Base-by-base conservation (phyloP, 179 eudicot genomes). In the Actinidia polygama region DNA sequence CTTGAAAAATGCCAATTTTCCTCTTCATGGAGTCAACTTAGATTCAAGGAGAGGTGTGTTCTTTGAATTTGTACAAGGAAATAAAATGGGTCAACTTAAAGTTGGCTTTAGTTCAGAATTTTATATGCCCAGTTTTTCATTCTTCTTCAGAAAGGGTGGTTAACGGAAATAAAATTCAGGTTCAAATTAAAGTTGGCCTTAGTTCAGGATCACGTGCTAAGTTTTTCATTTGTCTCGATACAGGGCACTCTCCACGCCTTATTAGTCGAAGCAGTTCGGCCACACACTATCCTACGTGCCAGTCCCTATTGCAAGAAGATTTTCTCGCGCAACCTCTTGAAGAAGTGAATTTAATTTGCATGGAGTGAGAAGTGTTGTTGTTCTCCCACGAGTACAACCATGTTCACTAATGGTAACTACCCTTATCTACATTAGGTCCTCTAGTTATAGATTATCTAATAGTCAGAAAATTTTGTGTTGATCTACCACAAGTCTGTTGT, bases 231-330 rank as follows among this genome's bases (percentile, higher is more conserved):
- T 63, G 9, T 50, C 46, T 66, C 14, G 44, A 55, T 77, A 47
- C 89, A 91, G 95, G 93, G 94, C 18, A 18, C 79, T 58, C 53
- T 88, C 15, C 86, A 90, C 16, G 90, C 81, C 8, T 79, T 85
- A 14, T 64, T 93, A 55, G 91, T 86, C 0, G 59, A 87, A 78
- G 95, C 92, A 5, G 83, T 92, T 24, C 84, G 89, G 72, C 91
- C 95, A 30, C 88, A 90, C 80, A 80, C 88, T 3, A 77, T 76
- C 36, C 87, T 92, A 15, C 93, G 95, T 19, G 86, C 90, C 61
- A 93, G 88, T 84, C 97, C 97, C 0, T 87, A 87, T 70, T 89
- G 93, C 89, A 93, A 91, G 90, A 92, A 89, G 90, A 88, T 93
- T 57, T 93, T 92, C 90, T 90, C 89, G 4, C 74, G 87, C 66